Base-by-base conservation (phyloP, 345 rosid species). In the Boechera retrofracta region DNA sequence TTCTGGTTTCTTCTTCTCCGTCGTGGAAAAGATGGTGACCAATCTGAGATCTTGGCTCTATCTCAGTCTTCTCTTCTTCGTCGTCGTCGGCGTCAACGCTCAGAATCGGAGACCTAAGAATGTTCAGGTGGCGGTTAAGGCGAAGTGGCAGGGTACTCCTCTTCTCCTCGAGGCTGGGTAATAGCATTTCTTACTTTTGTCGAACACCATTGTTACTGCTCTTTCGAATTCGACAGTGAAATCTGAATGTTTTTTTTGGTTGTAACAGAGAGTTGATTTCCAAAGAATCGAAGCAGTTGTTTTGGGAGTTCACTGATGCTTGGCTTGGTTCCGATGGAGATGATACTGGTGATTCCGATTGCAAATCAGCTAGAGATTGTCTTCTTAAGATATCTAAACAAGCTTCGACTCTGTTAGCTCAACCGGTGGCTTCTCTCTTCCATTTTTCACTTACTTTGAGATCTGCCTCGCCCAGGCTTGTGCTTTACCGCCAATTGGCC, bases 121-220 rank as follows among this genome's bases (percentile, higher is more conserved):
- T 79, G 96, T 95, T 53, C 89, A 95, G 85, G 94, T 87, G 48
- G 94, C 96, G 1, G 82, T 95, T 82, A 86, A 82, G 47, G 97
- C 96, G 21, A 95, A 91, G 80, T 92, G 96, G 98, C 86, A 89
- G 62, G 99, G 99, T 67, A 92, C 98, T 83, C 96, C 99, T 10
- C 75, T 95, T 80, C 91, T 95, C 74, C 81, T 95, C 54, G 99
- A 95, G 87, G 98, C 99, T 69, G 94, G 96, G 98, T 95, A 75
- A 68, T 82, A n/a, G 26, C 48, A 6, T 67, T 10, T 77, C 71
- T 58, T 28, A 2, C 15, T 48, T 65, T 73, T 26, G 7, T 59
- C 54, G 57, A 52, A 4, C 64, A 33, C 66, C 73, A 67, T 69
- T 58, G 72, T 64, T 56, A 48, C 56, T 67, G 13, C 4, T 64